Percentiles rank a stretch among this genome's conserved stretches.
These are phyloP conservation scores for Chytridiales sp. DNA, from an alignment of 371 early-diverging fungal species.

Conservation along the genomic window DNA sequence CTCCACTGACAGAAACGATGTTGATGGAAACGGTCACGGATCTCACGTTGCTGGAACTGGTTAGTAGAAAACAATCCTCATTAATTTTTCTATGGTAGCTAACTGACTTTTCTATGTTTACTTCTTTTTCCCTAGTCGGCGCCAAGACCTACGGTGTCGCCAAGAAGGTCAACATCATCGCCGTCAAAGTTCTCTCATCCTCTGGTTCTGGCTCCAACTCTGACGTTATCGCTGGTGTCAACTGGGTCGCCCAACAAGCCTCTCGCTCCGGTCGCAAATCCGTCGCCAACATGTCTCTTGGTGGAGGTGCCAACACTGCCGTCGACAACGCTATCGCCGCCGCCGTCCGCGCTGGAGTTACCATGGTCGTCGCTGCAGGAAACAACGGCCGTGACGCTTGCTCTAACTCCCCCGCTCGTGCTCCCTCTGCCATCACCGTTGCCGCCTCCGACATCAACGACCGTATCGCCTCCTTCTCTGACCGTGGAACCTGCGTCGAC, in stretches of 20 bases:
- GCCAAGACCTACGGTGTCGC: slow-evolving; percentile 67
- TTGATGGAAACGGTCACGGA: slow-evolving; percentile 26
- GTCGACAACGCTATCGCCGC: slow-evolving; percentile 39
- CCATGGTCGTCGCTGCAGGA: slow-evolving; percentile 95
- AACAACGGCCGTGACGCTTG: slow-evolving; percentile 57
- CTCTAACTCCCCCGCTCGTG: too few relatives aligned
- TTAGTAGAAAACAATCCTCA: too few relatives aligned
- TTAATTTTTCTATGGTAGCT: background rate
- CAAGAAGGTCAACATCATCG: slow-evolving; percentile 64
- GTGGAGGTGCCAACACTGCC: slow-evolving; percentile 37
- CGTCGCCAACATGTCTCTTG: slow-evolving; percentile 42
- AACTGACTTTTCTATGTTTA: too few relatives aligned
- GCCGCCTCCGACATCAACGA: slow-evolving; percentile 61
- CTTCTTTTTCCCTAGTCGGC: too few relatives aligned
- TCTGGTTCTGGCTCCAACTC: slow-evolving; percentile 29
- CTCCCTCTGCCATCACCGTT: slow-evolving; percentile 53
- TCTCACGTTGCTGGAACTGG: too few relatives aligned
- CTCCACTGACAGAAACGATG: slow-evolving; percentile 7
- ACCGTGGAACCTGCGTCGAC: slow-evolving; percentile 78
- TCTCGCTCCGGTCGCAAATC: background rate
- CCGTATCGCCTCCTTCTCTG: slow-evolving; percentile 64
- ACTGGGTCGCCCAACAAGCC: slow-evolving; percentile 33
- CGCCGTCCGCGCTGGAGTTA: slow-evolving; percentile 44
- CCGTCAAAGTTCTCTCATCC: slow-evolving; percentile 62
- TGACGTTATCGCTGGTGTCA: slow-evolving; percentile 20